These are phyloP conservation scores for Phialophora verrucosa DNA, from an alignment of 2,329 filamentous ascomycete genomes.

Conservation along the genomic window DNA sequence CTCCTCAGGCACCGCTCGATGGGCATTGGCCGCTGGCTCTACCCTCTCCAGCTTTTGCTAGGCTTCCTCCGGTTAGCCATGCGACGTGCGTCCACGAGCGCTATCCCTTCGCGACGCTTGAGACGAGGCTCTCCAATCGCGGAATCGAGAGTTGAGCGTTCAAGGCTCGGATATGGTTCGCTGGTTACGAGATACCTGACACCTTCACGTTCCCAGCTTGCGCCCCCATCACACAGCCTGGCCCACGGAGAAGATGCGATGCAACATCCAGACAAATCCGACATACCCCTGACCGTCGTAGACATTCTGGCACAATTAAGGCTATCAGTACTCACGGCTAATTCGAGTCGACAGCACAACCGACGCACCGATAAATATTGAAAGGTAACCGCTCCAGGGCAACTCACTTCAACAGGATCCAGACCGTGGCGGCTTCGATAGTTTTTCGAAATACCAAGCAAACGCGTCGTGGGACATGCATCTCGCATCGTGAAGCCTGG, in stretches of 20 bases:
- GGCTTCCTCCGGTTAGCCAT: constrained; percentile 26
- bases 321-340: constrained; percentile 17
- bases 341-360: constrained; percentile 11
- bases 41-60: constrained; percentile 23
- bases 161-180: constrained; percentile 14
- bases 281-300: constrained; percentile 17
- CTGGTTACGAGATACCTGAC: constrained; percentile 13
- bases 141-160: constrained; percentile 2
- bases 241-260: constrained; percentile 21
- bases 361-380: constrained; percentile 17
- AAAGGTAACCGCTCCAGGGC: constrained; percentile 7
- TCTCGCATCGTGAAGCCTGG: constrained; percentile 27
- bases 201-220: constrained; percentile 2
- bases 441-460: neutral
- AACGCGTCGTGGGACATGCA: constrained; percentile 16
- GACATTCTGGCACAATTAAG: constrained; percentile 15
- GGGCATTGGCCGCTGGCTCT: constrained; percentile 9
- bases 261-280: constrained; percentile 15
- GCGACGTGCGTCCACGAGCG: constrained; percentile 24
- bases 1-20: constrained; percentile 11
- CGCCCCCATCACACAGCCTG: constrained; percentile 19
- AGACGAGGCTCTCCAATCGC: constrained; percentile 29
- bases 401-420: constrained; percentile 1
- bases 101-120: constrained; percentile 8
- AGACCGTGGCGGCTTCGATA: neutral